phyloP scores from a whole-genome alignment of 176 grass and related monocot species.

The Otatea glauca region DNA sequence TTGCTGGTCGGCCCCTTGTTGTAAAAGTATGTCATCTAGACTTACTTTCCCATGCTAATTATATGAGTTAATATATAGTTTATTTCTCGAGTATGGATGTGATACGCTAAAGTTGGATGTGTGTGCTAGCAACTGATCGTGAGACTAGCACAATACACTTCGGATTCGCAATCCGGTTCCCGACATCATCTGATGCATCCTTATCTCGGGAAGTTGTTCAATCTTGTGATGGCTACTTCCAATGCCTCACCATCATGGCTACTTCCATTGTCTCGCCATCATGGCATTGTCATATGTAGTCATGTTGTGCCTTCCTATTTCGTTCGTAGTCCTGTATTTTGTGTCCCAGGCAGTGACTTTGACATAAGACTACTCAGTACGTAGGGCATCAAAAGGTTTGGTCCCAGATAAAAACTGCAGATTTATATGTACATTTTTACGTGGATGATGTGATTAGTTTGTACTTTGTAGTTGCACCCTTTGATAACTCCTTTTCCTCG shows the following conservation, averaged over 20 bases:
- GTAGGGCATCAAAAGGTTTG: constrained; percentile 32
- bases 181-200: constrained; percentile 23
- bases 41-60: too few species aligned
- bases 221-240: constrained; percentile 35
- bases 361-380: constrained; percentile 18
- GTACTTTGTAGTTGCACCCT: constrained; percentile 42
- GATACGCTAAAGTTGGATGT: too few species aligned
- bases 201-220: constrained; percentile 34
- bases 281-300: constrained; percentile 26
- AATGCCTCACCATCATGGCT: too few species aligned
- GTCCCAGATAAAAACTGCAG: constrained; percentile 8
- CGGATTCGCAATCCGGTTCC: too few species aligned
- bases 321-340: constrained; percentile 33
- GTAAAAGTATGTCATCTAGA: too few species aligned
- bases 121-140: too few species aligned
- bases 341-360: constrained; percentile 28
- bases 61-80: too few species aligned
- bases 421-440: constrained; percentile 38
- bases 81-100: too few species aligned
- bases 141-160: too few species aligned
- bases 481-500: constrained; percentile 41
- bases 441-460: constrained; percentile 45
- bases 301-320: constrained; percentile 10
- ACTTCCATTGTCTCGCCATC: too few species aligned
- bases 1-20: too few species aligned